phyloP scores from a whole-genome alignment of 805 yeast genomes.

The Candida corydali region DNA sequence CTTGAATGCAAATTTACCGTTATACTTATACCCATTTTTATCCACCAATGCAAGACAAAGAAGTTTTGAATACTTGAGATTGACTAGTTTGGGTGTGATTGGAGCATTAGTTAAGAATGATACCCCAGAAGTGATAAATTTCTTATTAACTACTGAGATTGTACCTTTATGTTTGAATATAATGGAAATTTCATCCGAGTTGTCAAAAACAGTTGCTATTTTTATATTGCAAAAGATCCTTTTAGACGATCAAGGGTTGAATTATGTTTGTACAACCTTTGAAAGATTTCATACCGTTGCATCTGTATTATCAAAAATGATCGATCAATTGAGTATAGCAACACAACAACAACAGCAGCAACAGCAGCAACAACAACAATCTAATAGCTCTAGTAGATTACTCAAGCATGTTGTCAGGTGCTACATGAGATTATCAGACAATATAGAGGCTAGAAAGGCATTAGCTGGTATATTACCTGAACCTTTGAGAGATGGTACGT shows the following conservation, averaged over 20 bases:
- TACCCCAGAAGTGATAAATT: constrained; percentile 90
- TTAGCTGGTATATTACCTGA: constrained; percentile 81
- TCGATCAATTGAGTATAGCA: constrained; percentile 58
- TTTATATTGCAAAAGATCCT: constrained; percentile 91
- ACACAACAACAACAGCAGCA: constrained; percentile 19
- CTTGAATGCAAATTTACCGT: constrained; percentile 84
- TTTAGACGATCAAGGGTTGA: constrained; percentile 85
- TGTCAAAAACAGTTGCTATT: constrained; percentile 93
- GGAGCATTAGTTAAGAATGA: constrained; percentile 97
- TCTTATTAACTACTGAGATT: constrained; percentile 89
- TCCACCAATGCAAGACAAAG: constrained; percentile 89
- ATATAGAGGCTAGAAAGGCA: constrained; percentile 85
- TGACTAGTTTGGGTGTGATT: constrained; percentile 92
- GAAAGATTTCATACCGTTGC: constrained; percentile 94
- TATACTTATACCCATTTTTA: constrained; percentile 88
- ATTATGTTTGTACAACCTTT: constrained; percentile 90
- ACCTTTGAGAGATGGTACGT: constrained; percentile 83
- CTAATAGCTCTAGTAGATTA: constrained; percentile 66
- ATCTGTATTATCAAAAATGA: constrained; percentile 82
- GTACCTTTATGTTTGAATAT: constrained; percentile 91
- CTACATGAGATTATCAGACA: constrained; percentile 84
- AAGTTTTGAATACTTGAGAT: constrained; percentile 87
- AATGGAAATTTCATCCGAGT: constrained; percentile 92
- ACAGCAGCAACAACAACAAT: constrained; percentile 17
- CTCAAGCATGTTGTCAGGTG: constrained; percentile 93